These are phyloP conservation scores for Betula pendula DNA, from an alignment of 306 rosid species.

Conservation along the genomic window DNA sequence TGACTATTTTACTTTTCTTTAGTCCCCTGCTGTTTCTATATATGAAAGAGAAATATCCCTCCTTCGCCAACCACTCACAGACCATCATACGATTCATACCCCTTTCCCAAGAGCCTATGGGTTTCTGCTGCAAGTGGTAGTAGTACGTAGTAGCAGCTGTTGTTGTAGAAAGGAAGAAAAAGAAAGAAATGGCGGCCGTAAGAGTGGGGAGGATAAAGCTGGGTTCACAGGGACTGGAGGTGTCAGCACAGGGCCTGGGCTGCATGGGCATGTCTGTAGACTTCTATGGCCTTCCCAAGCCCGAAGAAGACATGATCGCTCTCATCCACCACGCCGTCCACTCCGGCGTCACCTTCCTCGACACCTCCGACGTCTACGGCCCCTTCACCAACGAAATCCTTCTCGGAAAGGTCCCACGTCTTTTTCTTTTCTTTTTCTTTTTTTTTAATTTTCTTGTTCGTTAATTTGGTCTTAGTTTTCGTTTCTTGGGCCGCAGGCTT, in stretches of 20 bases:
- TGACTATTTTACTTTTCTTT: too few relatives aligned
- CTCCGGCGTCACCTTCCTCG: constrained; percentile 62
- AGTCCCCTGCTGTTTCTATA: too few relatives aligned
- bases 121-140: too few relatives aligned
- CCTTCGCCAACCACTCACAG: too few relatives aligned
- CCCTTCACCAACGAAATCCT: constrained; percentile 54
- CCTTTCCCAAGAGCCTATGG: too few relatives aligned
- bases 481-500: constrained; percentile 24
- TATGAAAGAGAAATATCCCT: too few relatives aligned
- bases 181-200: constrained; percentile 8
- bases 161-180: background rate
- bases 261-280: constrained; percentile 71
- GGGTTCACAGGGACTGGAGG: constrained; percentile 43
- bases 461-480: background rate
- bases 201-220: constrained; percentile 34
- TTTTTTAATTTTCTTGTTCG: background rate
- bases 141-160: background rate
- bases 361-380: constrained; percentile 59
- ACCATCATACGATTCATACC: too few relatives aligned
- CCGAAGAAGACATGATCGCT: constrained; percentile 54
- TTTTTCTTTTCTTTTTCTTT: background rate
- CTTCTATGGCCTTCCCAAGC: constrained; percentile 59
- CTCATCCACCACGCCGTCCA: constrained; percentile 61
- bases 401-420: constrained; percentile 34
- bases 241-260: constrained; percentile 49